Conservation (phyloP, 495 filamentous ascomycete species). For the Aspergillus affinis region DNA sequence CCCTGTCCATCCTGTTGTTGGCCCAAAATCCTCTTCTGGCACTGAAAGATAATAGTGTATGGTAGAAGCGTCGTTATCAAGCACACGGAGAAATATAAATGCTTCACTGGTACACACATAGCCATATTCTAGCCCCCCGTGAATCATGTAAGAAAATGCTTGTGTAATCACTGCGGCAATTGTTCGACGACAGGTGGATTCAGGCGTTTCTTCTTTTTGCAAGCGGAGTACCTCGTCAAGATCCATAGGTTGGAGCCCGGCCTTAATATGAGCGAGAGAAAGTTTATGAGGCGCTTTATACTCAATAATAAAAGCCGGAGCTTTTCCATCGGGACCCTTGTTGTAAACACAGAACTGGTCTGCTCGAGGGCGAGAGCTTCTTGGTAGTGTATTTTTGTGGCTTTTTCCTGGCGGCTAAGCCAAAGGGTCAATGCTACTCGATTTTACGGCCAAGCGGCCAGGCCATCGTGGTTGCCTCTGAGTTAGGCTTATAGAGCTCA, state of each 20-base stretch:
- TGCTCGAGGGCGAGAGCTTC: conserved; percentile 17
- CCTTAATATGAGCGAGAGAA: conserved; percentile 19
- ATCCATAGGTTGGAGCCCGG: not conserved
- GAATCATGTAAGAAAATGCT: conserved; percentile 45
- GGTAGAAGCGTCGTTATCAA: not conserved
- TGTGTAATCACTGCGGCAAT: conserved; percentile 40
- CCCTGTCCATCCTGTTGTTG: conserved; percentile 11
- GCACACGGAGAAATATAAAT: not conserved
- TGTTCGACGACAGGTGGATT: conserved; percentile 13
- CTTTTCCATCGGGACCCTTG: conserved; percentile 23
- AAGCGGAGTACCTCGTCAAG: conserved; percentile 18
- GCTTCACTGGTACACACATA: conserved; percentile 44
- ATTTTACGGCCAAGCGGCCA: conserved; percentile 4
- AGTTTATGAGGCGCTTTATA: conserved; percentile 48
- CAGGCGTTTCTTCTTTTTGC: conserved; percentile 13
- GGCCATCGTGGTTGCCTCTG: conserved; percentile 10
- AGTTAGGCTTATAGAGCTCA: conserved; percentile 8
- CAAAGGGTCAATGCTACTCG: not conserved
- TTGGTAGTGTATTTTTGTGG: conserved; percentile 2
- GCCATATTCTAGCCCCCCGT: conserved; percentile 35
- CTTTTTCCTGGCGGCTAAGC: conserved; percentile 1
- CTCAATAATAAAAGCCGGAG: conserved; percentile 36
- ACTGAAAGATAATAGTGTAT: conserved; percentile 40
- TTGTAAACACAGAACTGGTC: conserved; percentile 47
- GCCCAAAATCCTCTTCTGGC: conserved; percentile 36